phyloP scores from a whole-genome alignment of 306 rosid species.

The Cicer chorassanicum region DNA sequence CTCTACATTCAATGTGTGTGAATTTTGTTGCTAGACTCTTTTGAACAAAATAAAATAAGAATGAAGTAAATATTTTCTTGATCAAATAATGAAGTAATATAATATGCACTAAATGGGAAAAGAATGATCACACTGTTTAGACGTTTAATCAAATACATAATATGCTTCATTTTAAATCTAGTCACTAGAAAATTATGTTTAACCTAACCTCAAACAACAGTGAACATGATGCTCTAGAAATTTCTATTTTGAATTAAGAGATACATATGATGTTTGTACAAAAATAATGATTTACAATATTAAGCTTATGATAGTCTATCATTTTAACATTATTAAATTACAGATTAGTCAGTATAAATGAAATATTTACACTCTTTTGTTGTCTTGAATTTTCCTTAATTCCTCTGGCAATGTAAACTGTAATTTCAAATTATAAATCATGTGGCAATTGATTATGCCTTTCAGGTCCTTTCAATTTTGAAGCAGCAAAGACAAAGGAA shows the following conservation, averaged over 20 bases:
- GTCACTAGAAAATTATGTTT: not conserved
- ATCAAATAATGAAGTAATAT: no score
- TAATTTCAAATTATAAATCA: constrained; percentile 8
- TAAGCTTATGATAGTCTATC: not conserved
- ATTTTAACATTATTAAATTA: not conserved
- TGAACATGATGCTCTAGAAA: not conserved
- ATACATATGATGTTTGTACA: not conserved
- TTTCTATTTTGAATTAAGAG: not conserved
- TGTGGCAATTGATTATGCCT: constrained; percentile 23
- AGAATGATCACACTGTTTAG: no score
- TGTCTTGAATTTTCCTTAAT: not conserved
- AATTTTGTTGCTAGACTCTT: no score
- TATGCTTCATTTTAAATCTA: not conserved
- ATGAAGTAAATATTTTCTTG: no score
- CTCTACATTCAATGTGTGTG: no score
- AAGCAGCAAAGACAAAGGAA: constrained; percentile 60
- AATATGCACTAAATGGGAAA: no score
- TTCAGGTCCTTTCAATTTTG: constrained; percentile 93
- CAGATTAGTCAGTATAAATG: not conserved
- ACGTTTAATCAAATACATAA: not conserved
- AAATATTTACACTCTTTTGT: not conserved
- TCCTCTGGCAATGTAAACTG: constrained; percentile 1
- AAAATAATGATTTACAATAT: not conserved
- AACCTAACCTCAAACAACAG: not conserved
- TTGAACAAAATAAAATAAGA: no score